These are phyloP conservation scores for Microdochium trichocladiopsis DNA, from an alignment of 2,329 filamentous ascomycete genomes.

Conservation along the genomic window DNA sequence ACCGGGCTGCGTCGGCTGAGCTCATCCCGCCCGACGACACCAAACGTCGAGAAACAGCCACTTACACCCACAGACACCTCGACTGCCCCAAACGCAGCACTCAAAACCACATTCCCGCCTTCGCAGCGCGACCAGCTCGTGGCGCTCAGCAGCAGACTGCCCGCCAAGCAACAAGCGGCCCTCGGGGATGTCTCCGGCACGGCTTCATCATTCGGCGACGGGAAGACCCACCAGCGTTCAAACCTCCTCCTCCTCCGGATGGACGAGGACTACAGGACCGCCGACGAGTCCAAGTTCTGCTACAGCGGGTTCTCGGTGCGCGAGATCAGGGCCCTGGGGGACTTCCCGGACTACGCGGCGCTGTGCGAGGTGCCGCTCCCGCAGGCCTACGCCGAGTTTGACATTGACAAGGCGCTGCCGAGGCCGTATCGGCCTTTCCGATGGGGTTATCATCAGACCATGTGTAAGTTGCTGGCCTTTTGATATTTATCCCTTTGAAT, in stretches of 20 bases:
- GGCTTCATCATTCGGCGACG: neutral
- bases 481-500: neutral
- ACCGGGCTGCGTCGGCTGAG: neutral
- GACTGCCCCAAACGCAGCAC: neutral
- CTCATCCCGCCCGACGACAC: neutral
- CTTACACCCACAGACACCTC: neutral
- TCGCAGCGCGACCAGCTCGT: neutral
- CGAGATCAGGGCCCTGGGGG: slow-evolving; percentile 63
- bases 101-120: neutral
- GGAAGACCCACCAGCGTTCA: slow-evolving; percentile 11
- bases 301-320: slow-evolving; percentile 63
- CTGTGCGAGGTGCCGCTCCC: slow-evolving; percentile 72
- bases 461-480: slow-evolving; percentile 55
- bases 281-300: slow-evolving; percentile 37
- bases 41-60: neutral
- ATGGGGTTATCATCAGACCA: slow-evolving; percentile 85
- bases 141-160: neutral
- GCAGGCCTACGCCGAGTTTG: slow-evolving; percentile 53
- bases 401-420: slow-evolving; percentile 60
- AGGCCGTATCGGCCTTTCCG: slow-evolving; percentile 75
- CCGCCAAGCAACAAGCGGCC: neutral
- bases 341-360: slow-evolving; percentile 72
- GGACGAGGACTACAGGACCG: slow-evolving; percentile 24
- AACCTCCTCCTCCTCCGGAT: slow-evolving; percentile 23
- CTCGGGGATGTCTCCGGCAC: neutral